Percentiles rank a stretch among this genome's conserved stretches.
Conservation (phyloP, 495 filamentous ascomycete genomes). For the Penicillium arizonense region DNA sequence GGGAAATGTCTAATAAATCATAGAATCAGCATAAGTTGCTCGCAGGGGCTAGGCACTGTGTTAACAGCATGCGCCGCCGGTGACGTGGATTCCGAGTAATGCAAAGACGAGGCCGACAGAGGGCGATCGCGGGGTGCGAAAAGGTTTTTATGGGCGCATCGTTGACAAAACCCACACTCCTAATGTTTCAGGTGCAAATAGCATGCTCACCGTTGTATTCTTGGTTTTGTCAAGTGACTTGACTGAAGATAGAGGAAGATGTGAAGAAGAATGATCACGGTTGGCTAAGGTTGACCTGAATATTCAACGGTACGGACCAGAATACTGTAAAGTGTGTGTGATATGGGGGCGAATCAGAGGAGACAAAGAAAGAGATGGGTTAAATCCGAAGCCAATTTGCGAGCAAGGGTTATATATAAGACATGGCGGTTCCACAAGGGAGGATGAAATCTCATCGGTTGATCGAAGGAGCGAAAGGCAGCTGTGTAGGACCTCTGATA, state of each 20-base stretch:
- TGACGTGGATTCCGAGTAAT: neutral
- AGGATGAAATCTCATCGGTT: slow-evolving; percentile 17
- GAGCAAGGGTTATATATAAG: slow-evolving; percentile 17
- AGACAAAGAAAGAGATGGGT: slow-evolving; percentile 15
- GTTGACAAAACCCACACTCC: neutral
- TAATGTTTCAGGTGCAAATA: neutral
- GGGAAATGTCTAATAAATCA: slow-evolving; percentile 5
- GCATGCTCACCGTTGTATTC: neutral
- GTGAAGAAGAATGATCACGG: no score
- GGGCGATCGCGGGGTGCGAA: neutral
- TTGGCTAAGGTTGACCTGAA: no score
- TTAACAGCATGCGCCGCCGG: neutral
- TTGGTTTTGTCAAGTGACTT: neutral
- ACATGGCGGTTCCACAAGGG: slow-evolving; percentile 2
- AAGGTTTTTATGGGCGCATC: neutral
- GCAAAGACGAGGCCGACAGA: neutral
- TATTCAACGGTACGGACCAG: neutral
- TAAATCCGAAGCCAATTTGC: neutral
- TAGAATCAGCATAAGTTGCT: neutral
- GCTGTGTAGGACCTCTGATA: slow-evolving; percentile 10
- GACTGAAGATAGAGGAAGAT: neutral
- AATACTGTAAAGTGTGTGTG: neutral
- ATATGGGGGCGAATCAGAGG: slow-evolving; percentile 13
- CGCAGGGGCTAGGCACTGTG: neutral
- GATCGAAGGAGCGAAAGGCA: slow-evolving; percentile 16